Base-by-base conservation (phyloP, 2,329 filamentous ascomycete species). In the Exserohilum turcica region DNA sequence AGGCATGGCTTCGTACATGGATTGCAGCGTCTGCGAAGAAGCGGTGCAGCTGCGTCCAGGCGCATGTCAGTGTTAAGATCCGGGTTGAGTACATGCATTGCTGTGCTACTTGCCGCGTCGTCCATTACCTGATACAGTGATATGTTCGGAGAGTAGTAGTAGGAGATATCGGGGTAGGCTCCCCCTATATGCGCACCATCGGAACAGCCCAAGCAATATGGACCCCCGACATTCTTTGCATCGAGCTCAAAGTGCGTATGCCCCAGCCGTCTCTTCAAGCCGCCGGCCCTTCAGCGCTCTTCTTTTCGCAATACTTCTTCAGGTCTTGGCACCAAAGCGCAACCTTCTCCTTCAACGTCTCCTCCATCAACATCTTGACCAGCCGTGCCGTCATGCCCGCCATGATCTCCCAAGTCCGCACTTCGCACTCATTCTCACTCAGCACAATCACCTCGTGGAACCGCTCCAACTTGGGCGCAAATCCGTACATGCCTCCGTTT, bases 361-460 rank as follows among this genome's bases (percentile, higher is more conserved):
- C 56, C 42, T 48, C 40, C n/a, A 57, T 54, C 35, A 60, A 37
- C 37, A 54, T 36, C 43, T 60, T 63, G 8, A 66, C 63, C 9
- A 60, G 47, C 28, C 54, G 33, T 13, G 63, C 54, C 33, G 61
- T n/a, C 3, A 65, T n/a, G 9, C 61, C 63, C 1, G 54, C 43
- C 61, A 66, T 66, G 2, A 59, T 31, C 54, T 66, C 63, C 63
- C 63, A 66, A 1, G 51, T 57, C 15, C 59, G 38, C 5, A 66
- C 60, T 38, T 66, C 62, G 38, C 63, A 66, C 19, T 59, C 47
- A 4, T 57, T 51, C 9, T 59, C 43, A 0, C 54, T 48, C 7
- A 24, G 53, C 1, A 57, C 46, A 32, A 66, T 65, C 6, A 65
- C 48, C 37, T 66, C 63, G 10, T 66, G 62, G 10, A 66, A 62